phyloP scores from a whole-genome alignment of 2,329 filamentous ascomycete species.

The Rachicladosporium sp. region DNA sequence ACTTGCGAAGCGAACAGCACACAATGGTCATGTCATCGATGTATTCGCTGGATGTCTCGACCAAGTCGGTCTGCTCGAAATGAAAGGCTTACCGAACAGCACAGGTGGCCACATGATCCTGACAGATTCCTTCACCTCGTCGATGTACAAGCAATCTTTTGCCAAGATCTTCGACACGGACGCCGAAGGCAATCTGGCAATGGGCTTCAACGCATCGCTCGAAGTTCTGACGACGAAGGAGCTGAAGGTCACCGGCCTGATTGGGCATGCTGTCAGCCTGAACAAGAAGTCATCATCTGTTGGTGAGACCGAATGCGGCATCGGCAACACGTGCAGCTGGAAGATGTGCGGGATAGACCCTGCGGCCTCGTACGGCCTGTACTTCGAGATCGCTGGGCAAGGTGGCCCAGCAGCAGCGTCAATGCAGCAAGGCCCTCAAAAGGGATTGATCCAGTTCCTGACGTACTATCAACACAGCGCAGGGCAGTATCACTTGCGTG shows the following conservation, averaged over 20 bases:
- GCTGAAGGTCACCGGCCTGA: constrained; percentile 91
- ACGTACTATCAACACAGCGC: constrained; percentile 98
- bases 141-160: constrained; percentile 99
- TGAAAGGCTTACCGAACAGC: constrained; percentile 93
- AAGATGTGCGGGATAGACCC: constrained; percentile 99
- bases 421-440: constrained; percentile 76
- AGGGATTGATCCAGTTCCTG: constrained; percentile 94
- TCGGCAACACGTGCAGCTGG: constrained; percentile 97
- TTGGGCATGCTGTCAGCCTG: constrained; percentile 88
- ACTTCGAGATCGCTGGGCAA: constrained; percentile 95
- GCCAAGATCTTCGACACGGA: constrained; percentile 96
- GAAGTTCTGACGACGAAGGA: constrained; percentile 97
- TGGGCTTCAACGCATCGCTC: constrained; percentile 95
- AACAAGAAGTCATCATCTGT: constrained; percentile 98
- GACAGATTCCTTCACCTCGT: constrained; percentile 95
- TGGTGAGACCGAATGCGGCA: constrained; percentile 94
- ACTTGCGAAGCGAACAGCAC: constrained; percentile 82
- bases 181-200: constrained; percentile 80
- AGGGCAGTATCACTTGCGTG: constrained; percentile 88
- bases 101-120: constrained; percentile 97
- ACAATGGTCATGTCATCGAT: constrained; percentile 95
- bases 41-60: constrained; percentile 96
- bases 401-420: constrained; percentile 58
- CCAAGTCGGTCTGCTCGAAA: constrained; percentile 91
- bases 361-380: constrained; percentile 83